phyloP scores from a whole-genome alignment of 306 rosid species.

The Ceratonia siliqua region DNA sequence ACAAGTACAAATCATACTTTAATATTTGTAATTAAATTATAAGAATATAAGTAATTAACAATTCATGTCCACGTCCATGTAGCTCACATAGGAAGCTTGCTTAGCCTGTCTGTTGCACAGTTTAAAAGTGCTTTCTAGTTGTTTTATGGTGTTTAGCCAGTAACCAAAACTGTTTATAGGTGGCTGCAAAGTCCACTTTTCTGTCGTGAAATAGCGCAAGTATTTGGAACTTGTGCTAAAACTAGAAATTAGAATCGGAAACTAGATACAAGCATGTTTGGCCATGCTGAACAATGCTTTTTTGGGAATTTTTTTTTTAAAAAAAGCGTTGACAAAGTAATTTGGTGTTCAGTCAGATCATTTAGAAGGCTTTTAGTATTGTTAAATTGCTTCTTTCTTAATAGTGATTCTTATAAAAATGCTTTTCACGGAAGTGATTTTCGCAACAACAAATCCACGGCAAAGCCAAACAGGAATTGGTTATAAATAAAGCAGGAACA shows the following conservation, averaged over 20 bases:
- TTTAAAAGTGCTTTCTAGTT: background rate
- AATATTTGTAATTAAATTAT: constrained; percentile 16
- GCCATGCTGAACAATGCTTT: background rate
- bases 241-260: background rate
- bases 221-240: background rate
- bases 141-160: background rate
- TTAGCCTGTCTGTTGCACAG: background rate
- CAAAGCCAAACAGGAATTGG: background rate
- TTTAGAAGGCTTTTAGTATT: background rate
- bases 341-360: background rate
- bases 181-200: background rate
- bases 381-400: background rate
- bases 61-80: background rate
- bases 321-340: background rate
- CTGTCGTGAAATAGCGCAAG: background rate
- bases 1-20: constrained; percentile 13
- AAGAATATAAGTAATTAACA: background rate
- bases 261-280: no score
- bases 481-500: background rate
- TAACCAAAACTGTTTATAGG: background rate
- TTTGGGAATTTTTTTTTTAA: background rate
- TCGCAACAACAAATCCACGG: background rate
- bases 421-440: background rate
- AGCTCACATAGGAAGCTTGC: background rate
- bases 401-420: background rate